Base-by-base conservation (phyloP, 2,329 filamentous ascomycete species). In the Neurospora crassa region DNA sequence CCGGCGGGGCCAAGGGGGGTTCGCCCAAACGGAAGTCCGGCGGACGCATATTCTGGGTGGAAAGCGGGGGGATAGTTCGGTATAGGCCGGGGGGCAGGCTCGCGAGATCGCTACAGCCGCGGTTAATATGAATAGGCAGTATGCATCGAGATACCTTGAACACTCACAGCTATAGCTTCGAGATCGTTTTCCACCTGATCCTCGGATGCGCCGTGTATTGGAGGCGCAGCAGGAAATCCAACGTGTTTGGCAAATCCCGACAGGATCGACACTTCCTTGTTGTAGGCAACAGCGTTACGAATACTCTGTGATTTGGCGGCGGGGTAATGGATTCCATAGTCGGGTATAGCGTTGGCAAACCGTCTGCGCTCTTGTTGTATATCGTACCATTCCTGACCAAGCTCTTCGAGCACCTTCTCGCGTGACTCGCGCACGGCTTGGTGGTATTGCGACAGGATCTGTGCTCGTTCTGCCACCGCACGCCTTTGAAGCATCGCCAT, bases 171-270 rank as follows among this genome's bases (percentile, higher is more conserved):
- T 85, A 99, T 97, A 76, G 91, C 91, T 79, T 92, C 90, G 74
- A 98, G 84, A 81, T 99, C 96, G 68, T 95, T 91, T 70, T 97
- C 93, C 67, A 96, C 82, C 78, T 97, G 93, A 12, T 87, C 84
- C 29, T 87, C 81, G 45, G 91, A 90, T 37, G 92, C 92, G 59
- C 92, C 87, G 71, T 85, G 85, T 81, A 99, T 91, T 42, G 92
- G 87, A 24, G 96, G 96, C n/a, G 94, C 96, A 41, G 95, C 94
- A 43, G 96, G 96, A 81, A 99, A 99, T 34, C 96, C 96, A 77
- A 97, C 90, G 79, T 97, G 94, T 82, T 97, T 98, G 43, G 95
- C 94, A 69, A 98, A 86, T 45, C 95, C 95, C 6, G 94, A 91
- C 71, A 99, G 83, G 40, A 97, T 89, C 0, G 94, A 97, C 5